phyloP scores from a whole-genome alignment of 2,329 filamentous ascomycete species.

The Calonectria leucothoes region DNA sequence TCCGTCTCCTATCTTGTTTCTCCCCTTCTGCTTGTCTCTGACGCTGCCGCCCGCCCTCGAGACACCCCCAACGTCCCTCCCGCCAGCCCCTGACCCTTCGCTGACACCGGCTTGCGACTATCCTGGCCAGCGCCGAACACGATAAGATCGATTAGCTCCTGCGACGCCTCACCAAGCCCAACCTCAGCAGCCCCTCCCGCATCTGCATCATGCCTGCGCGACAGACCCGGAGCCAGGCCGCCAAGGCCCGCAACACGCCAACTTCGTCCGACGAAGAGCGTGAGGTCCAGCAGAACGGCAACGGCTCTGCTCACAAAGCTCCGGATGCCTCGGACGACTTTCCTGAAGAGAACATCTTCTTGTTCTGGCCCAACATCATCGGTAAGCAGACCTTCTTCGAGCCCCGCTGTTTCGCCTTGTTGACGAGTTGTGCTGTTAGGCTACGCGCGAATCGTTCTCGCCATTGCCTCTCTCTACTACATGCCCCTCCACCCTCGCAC shows the following conservation, averaged over 20 bases:
- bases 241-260: conserved; percentile 46
- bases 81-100: conserved; percentile 37
- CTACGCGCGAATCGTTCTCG: conserved; percentile 82
- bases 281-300: conserved; percentile 55
- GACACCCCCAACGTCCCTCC: conserved; percentile 35
- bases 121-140: conserved; percentile 31
- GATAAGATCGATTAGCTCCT: conserved; percentile 40
- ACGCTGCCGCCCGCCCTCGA: neutral
- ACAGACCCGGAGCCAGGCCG: conserved; percentile 53
- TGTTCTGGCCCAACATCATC: conserved; percentile 86
- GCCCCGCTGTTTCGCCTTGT: conserved; percentile 7
- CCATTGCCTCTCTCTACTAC: conserved; percentile 94
- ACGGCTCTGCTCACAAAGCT: conserved; percentile 53
- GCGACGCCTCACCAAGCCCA: conserved; percentile 23
- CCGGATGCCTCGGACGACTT: conserved; percentile 50
- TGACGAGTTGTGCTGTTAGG: conserved; percentile 59
- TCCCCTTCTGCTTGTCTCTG: neutral
- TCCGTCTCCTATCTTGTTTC: conserved; percentile 2
- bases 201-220: conserved; percentile 50
- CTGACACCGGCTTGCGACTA: conserved; percentile 36
- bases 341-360: conserved; percentile 78
- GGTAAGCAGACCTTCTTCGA: conserved; percentile 60
- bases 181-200: conserved; percentile 20
- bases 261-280: conserved; percentile 45
- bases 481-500: conserved; percentile 99